These are phyloP conservation scores for Macrotyloma uniflorum DNA, from an alignment of 306 rosid genomes.

Conservation along the genomic window DNA sequence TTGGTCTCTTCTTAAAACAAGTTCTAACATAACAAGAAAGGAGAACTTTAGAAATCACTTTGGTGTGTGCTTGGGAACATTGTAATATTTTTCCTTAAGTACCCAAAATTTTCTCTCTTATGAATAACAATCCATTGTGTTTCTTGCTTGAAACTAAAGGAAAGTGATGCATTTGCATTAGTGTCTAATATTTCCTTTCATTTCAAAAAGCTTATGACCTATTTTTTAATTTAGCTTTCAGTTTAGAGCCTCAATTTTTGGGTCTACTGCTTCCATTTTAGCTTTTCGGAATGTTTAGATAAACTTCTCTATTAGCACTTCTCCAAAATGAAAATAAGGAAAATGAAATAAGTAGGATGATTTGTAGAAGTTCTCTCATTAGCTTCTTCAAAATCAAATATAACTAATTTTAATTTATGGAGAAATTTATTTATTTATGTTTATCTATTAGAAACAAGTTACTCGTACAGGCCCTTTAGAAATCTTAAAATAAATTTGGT, in stretches of 20 bases:
- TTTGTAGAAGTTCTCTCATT: too few species aligned
- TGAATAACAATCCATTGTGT: not conserved
- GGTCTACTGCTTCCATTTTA: not conserved
- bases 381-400: too few species aligned
- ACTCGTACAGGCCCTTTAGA: not conserved
- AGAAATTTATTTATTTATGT: too few species aligned
- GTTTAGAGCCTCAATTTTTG: not conserved
- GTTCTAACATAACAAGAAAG: not conserved
- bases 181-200: not conserved
- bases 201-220: not conserved
- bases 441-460: too few species aligned
- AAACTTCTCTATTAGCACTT: too few species aligned
- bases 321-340: too few species aligned
- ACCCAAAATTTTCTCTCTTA: not conserved
- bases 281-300: not conserved
- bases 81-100: not conserved
- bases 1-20: slow-evolving; percentile 9
- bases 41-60: not conserved
- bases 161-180: not conserved
- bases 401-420: too few species aligned
- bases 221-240: not conserved
- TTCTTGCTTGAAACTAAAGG: not conserved
- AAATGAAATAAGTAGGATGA: too few species aligned
- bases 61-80: not conserved
- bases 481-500: not conserved